Evolutionary conservation across 345 rosid species (phyloP).

Genomic region (Eucalyptus melliodora): DNA sequence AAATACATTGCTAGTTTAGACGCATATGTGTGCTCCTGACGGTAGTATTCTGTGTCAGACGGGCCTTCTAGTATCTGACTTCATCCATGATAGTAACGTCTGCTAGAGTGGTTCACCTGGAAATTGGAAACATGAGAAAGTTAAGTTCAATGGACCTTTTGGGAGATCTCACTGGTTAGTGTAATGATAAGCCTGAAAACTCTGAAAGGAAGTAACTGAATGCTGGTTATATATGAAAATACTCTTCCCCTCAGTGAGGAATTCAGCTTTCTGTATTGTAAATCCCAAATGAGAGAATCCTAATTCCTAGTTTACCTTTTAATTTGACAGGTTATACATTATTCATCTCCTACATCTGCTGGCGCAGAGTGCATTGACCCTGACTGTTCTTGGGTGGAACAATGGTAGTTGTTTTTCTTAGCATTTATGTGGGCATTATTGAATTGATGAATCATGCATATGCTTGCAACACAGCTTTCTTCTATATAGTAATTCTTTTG

Average conservation of each 20-base stretch:
- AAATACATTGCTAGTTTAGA: neutral
- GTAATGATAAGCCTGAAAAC: neutral
- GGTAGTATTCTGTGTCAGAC: neutral
- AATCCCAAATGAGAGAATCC: neutral
- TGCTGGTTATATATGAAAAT: neutral
- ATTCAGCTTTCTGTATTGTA: neutral
- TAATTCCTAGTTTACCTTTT: neutral
- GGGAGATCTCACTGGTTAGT: neutral
- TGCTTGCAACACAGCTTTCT: neutral
- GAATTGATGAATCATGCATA: neutral
- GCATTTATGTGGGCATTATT: neutral
- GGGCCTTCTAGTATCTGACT: neutral
- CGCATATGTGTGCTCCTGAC: neutral
- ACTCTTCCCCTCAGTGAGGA: neutral
- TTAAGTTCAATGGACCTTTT: neutral
- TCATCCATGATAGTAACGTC: neutral
- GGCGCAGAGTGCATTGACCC: conserved; percentile 85
- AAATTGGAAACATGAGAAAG: neutral
- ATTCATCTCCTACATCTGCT: conserved; percentile 72
- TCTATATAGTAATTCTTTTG: neutral
- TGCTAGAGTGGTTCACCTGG: neutral
- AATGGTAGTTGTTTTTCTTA: conserved; percentile 40
- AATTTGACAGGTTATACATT: conserved; percentile 47
- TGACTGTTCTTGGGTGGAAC: conserved; percentile 83
- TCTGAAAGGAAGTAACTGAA: neutral